A percentile compares a stretch with the other conserved stretches of the same genome.
Conservation (phyloP, 352 stramenopile species). For the Aphanomyces invadans region DNA sequence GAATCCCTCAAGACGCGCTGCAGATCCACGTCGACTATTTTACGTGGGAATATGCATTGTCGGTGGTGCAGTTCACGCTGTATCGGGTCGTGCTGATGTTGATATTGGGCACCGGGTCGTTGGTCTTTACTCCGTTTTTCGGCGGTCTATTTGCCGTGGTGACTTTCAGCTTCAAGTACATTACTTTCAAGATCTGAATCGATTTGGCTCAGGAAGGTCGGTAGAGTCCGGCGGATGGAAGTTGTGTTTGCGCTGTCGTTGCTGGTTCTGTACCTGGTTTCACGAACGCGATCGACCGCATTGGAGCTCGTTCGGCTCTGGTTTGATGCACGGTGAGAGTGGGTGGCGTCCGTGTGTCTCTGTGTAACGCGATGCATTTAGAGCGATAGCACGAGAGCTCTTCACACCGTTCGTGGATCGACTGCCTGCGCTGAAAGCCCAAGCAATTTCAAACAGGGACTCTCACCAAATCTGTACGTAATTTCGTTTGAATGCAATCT, state of each 20-base stretch:
- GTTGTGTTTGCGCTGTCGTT: not conserved
- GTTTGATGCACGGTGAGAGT: conserved; percentile 16
- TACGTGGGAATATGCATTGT: conserved; percentile 4
- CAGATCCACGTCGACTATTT: conserved; percentile 13
- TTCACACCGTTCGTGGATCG: conserved; percentile 9
- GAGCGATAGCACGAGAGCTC: not conserved
- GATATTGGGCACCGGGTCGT: not conserved
- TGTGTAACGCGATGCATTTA: not conserved
- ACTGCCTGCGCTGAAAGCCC: not conserved
- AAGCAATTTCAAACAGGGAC: not conserved
- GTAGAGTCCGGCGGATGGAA: conserved; percentile 22
- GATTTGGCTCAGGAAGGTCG: too few relatives aligned
- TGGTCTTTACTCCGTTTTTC: conserved; percentile 17
- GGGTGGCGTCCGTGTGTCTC: not conserved
- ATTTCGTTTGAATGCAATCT: not conserved
- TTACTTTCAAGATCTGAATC: too few relatives aligned
- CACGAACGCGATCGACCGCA: not conserved
- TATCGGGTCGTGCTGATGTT: not conserved
- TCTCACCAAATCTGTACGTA: not conserved
- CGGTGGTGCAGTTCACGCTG: not conserved
- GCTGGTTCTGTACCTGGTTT: conserved; percentile 2
- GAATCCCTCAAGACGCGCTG: too few relatives aligned
- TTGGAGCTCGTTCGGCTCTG: conserved; percentile 1
- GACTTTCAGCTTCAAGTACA: conserved; percentile 17
- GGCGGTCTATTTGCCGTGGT: conserved; percentile 10